Evolutionary conservation across 2,329 filamentous ascomycete species (phyloP).

Genomic region (Apiospora rasikravindrae): DNA sequence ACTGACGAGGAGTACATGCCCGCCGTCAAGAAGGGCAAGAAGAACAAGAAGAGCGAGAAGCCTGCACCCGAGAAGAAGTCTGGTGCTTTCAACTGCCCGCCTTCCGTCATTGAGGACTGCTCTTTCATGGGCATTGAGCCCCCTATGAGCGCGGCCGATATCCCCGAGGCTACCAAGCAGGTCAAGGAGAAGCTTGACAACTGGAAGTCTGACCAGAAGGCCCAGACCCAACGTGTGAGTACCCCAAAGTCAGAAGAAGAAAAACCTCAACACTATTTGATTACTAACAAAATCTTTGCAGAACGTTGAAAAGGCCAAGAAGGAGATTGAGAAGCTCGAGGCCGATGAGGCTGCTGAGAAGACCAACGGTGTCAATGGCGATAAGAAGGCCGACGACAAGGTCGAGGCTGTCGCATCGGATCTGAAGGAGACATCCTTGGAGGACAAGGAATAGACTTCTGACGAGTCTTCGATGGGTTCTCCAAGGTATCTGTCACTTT

Average conservation of each 20-base stretch:
- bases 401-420: slow-evolving; percentile 60
- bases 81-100: slow-evolving; percentile 76
- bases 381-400: slow-evolving; percentile 53
- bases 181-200: slow-evolving; percentile 87
- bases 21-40: slow-evolving; percentile 85
- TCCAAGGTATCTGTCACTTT: neutral
- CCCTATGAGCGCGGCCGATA: slow-evolving; percentile 83
- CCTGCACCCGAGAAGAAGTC: slow-evolving; percentile 50
- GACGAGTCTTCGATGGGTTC: neutral
- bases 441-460: slow-evolving; percentile 55
- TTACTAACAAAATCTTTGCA: slow-evolving; percentile 48
- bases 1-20: slow-evolving; percentile 87
- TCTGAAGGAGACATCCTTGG: slow-evolving; percentile 57
- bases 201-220: slow-evolving; percentile 90
- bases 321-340: slow-evolving; percentile 90
- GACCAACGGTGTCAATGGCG: slow-evolving; percentile 51
- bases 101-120: slow-evolving; percentile 91
- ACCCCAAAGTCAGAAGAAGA: neutral
- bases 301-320: slow-evolving; percentile 97
- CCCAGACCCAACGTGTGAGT: slow-evolving; percentile 88
- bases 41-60: slow-evolving; percentile 74
- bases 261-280: neutral
- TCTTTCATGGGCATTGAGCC: slow-evolving; percentile 83
- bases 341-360: slow-evolving; percentile 61
- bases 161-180: slow-evolving; percentile 82